A percentile compares a stretch with the other conserved stretches of the same genome.
These are phyloP conservation scores for Blastocystis sp. DNA, from an alignment of 352 stramenopile species.

Conservation along the genomic window DNA sequence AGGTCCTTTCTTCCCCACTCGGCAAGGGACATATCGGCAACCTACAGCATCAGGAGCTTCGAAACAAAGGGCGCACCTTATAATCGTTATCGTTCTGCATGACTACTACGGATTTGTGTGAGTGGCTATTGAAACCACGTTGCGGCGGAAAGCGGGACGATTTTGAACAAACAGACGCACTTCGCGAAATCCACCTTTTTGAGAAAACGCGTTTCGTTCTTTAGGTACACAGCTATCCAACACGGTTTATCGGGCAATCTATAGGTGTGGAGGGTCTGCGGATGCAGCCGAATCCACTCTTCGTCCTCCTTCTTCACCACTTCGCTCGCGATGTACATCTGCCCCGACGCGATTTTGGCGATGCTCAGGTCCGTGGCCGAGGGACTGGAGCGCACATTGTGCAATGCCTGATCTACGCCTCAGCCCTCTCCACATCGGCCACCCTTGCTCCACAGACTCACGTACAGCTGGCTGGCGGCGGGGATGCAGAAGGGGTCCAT, in stretches of 20 bases:
- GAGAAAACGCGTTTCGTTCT: constrained; percentile 68
- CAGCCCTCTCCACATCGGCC: neutral
- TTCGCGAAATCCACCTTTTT: constrained; percentile 34
- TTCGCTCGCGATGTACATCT: constrained; percentile 68
- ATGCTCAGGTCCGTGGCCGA: constrained; percentile 39
- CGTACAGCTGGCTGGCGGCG: constrained; percentile 35
- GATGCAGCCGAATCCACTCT: constrained; percentile 68
- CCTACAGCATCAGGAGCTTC: neutral
- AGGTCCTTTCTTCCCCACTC: constrained; percentile 98
- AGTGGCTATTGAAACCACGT: neutral
- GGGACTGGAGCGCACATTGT: constrained; percentile 42
- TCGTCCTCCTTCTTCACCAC: constrained; percentile 56
- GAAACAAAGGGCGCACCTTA: constrained; percentile 1
- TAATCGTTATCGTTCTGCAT: constrained; percentile 68
- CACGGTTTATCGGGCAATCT: constrained; percentile 49
- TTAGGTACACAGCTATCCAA: constrained; percentile 66
- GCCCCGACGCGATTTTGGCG: constrained; percentile 59
- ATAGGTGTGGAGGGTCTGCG: constrained; percentile 62
- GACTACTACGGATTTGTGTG: neutral
- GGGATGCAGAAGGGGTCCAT: constrained; percentile 63
- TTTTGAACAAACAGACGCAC: neutral
- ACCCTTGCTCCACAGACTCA: constrained; percentile 60
- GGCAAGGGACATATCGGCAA: constrained; percentile 94
- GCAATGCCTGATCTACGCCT: constrained; percentile 60
- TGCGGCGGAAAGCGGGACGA: neutral